A percentile compares a stretch with the other conserved stretches of the same genome.
Conservation (phyloP, 2,329 filamentous ascomycete species). For the Cladosporium sp. region DNA sequence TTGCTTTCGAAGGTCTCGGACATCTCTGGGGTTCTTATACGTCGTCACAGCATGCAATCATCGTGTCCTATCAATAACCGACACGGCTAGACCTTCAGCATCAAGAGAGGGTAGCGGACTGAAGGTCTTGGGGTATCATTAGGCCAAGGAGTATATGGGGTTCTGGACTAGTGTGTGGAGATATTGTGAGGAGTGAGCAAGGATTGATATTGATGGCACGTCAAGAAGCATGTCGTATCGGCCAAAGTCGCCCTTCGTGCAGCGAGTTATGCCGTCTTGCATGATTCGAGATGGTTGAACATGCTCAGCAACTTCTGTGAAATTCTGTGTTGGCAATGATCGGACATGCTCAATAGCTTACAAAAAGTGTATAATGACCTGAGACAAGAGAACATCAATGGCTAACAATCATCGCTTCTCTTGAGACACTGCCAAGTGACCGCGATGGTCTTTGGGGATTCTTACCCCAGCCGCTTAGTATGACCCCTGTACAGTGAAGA, state of each 20-base stretch:
- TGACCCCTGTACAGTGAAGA: not conserved
- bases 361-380: not conserved
- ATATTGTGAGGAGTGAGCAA: not conserved
- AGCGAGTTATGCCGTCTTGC: not conserved
- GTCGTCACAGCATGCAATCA: not conserved
- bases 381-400: not conserved
- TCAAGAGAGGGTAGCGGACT: not conserved
- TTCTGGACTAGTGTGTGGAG: not conserved
- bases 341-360: too few species aligned
- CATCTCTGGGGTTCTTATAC: not conserved
- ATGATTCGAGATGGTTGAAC: too few species aligned
- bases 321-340: not conserved
- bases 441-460: not conserved
- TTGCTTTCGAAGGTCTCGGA: not conserved
- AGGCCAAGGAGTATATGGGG: constrained; percentile 4
- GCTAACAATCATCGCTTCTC: not conserved
- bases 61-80: not conserved
- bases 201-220: constrained; percentile 3
- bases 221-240: not conserved
- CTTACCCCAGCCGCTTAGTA: constrained; percentile 2
- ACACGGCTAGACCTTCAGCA: not conserved
- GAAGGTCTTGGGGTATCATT: constrained; percentile 3
- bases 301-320: not conserved
- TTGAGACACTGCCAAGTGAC: constrained; percentile 1
- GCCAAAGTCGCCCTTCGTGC: not conserved